Conservation (phyloP, 2,329 filamentous ascomycete species). For the Scedosporium aurantiacum region DNA sequence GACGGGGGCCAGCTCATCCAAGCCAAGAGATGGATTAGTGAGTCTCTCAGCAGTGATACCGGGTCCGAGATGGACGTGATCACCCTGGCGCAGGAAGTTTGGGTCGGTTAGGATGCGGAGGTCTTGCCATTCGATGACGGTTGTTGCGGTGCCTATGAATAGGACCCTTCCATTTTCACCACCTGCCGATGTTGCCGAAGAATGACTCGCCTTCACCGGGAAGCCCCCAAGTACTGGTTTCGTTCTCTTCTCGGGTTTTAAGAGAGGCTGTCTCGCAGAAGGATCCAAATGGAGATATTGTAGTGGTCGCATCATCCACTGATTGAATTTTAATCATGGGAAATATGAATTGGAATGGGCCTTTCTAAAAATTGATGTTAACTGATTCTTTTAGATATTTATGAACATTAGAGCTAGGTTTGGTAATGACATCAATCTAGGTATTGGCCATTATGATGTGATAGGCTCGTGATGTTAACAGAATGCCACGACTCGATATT, state of each 20-base stretch:
- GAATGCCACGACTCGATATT: background rate
- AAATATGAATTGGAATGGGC: background rate
- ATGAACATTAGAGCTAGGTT: no score
- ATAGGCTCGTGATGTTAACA: background rate
- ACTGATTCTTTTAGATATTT: no score
- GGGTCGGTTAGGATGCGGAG: constrained; percentile 46
- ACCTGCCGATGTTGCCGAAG: background rate
- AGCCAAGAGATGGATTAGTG: constrained; percentile 49
- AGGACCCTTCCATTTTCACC: constrained; percentile 31
- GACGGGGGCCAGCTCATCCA: constrained; percentile 47
- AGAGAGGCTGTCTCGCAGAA: background rate
- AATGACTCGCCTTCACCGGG: background rate
- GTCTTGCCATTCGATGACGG: constrained; percentile 41
- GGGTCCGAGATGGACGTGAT: constrained; percentile 56
- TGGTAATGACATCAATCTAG: background rate
- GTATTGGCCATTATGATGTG: background rate
- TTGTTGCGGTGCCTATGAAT: constrained; percentile 47
- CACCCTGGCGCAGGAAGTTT: constrained; percentile 55
- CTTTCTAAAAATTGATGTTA: no score
- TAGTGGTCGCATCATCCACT: background rate
- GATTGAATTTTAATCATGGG: background rate
- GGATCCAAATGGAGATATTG: background rate
- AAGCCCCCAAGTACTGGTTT: background rate
- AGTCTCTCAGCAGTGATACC: constrained; percentile 43
- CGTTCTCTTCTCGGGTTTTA: background rate